Conservation (phyloP, 2,329 filamentous ascomycete species). For the Phoma sp. region DNA sequence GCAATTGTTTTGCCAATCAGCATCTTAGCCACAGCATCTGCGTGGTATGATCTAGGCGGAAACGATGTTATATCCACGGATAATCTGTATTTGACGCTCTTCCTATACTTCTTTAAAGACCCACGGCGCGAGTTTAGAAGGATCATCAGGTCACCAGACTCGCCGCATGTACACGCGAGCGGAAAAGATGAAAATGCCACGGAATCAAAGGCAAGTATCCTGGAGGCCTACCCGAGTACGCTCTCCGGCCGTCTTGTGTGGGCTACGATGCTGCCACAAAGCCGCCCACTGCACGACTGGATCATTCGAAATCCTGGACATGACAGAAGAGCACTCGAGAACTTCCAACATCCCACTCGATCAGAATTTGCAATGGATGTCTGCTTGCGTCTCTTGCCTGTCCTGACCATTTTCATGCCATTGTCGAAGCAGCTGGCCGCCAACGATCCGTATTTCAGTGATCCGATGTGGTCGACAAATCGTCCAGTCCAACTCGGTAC, state of each 20-base stretch:
- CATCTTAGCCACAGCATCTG: constrained; percentile 9
- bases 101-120: constrained; percentile 17
- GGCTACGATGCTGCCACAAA: constrained; percentile 11
- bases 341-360: neutral
- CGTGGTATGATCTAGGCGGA: constrained; percentile 4
- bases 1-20: constrained; percentile 10
- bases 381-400: constrained; percentile 1
- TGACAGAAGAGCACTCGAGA: constrained; percentile 1
- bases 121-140: constrained; percentile 13
- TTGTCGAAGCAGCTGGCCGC: constrained; percentile 10
- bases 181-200: neutral
- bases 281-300: constrained; percentile 16
- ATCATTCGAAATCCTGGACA: constrained; percentile 7
- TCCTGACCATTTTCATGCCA: constrained; percentile 9
- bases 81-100: constrained; percentile 12
- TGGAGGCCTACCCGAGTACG: constrained; percentile 7
- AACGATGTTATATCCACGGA: constrained; percentile 19
- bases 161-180: neutral
- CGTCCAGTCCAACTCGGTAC: neutral
- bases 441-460: constrained; percentile 12
- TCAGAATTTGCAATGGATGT: neutral
- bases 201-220: neutral
- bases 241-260: constrained; percentile 10
- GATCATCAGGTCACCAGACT: neutral
- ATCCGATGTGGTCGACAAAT: constrained; percentile 2